Conservation (phyloP, 2,329 filamentous ascomycete species). For the Byssoonygena ceratinophila region DNA sequence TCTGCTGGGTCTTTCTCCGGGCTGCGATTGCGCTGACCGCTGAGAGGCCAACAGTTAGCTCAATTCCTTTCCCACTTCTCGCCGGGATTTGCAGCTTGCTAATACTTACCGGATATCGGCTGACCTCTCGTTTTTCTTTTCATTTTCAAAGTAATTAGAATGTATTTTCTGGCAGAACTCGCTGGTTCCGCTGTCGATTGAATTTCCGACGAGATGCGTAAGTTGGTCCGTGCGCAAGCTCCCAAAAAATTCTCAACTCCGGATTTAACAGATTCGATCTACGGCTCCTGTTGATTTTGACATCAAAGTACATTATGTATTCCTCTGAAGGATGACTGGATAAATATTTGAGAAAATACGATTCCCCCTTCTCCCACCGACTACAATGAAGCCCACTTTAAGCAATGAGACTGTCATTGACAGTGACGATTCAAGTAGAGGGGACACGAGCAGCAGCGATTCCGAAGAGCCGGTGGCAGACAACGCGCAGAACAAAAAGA, state of each 20-base stretch:
- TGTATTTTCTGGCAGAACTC: background rate
- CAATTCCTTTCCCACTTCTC: background rate
- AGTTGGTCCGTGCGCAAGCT: conserved; percentile 14
- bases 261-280: background rate
- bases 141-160: conserved; percentile 6
- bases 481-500: conserved; percentile 2
- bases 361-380: too few relatives aligned
- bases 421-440: conserved; percentile 17
- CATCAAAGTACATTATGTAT: background rate
- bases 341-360: background rate
- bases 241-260: conserved; percentile 4
- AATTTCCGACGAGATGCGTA: background rate
- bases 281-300: background rate
- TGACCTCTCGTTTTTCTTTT: conserved; percentile 14
- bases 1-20: conserved; percentile 30
- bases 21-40: conserved; percentile 35
- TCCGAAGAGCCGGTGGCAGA: conserved; percentile 13
- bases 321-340: background rate
- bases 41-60: conserved; percentile 2
- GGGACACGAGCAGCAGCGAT: conserved; percentile 22
- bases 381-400: conserved; percentile 13
- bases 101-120: conserved; percentile 12
- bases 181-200: background rate
- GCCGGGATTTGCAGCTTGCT: background rate
- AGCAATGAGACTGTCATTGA: conserved; percentile 19